Conservation (phyloP, 1,284 basidiomycete genomes). For the Leccinum griseonigrum region DNA sequence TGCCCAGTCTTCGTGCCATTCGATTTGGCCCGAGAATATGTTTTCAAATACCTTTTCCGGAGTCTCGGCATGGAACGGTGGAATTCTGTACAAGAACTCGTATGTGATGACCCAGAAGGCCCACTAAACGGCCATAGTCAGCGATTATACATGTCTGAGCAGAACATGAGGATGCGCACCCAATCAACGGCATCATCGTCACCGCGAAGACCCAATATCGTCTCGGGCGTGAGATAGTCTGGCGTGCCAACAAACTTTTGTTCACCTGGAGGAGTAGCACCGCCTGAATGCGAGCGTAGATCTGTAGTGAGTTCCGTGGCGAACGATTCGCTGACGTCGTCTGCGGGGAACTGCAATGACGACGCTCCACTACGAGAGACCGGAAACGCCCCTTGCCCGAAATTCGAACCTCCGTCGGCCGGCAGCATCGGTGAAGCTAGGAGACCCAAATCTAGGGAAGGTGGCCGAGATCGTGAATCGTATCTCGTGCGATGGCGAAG, state of each 20-base stretch:
- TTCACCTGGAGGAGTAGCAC: constrained; percentile 73
- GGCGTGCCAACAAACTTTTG: constrained; percentile 96
- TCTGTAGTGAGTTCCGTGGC: constrained; percentile 80
- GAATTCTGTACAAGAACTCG: constrained; percentile 96
- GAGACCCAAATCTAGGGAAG: constrained; percentile 82
- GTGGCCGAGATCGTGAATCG: constrained; percentile 68
- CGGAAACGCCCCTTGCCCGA: constrained; percentile 61
- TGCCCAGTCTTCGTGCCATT: constrained; percentile 94
- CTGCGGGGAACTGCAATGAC: constrained; percentile 65
- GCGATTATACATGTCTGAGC: constrained; percentile 8
- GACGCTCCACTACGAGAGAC: constrained; percentile 58
- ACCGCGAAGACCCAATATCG: constrained; percentile 92
- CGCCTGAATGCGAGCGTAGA: constrained; percentile 61
- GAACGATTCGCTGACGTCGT: constrained; percentile 84
- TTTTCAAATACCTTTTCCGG: constrained; percentile 99
- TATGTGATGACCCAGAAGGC: constrained; percentile 98
- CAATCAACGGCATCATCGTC: constrained; percentile 98
- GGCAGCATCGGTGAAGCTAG: constrained; percentile 69
- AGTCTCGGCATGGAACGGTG: constrained; percentile 96
- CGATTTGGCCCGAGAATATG: constrained; percentile 92
- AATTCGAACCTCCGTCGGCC: constrained; percentile 78
- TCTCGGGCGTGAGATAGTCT: constrained; percentile 96
- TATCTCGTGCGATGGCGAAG: constrained; percentile 55
- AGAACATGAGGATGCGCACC: constrained; percentile 49
- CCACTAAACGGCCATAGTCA: constrained; percentile 58